Evolutionary conservation across 1,284 basidiomycete species (phyloP).

Genomic region (Malassezia equina): DNA sequence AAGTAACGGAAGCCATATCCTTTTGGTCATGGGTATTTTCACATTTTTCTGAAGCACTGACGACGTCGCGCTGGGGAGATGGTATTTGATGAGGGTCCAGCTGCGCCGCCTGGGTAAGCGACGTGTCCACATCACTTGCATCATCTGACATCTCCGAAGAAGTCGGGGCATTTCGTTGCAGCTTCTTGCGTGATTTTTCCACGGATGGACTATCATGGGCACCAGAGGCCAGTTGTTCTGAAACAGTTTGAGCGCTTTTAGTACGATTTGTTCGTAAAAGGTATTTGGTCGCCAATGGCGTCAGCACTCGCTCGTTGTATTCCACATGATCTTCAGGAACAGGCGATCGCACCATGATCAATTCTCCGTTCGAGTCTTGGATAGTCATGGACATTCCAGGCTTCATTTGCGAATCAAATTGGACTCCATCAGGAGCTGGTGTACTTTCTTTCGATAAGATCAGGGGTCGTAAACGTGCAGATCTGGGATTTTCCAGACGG

Average conservation of each 20-base stretch:
- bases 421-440: neutral
- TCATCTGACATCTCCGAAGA: neutral
- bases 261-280: neutral
- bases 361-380: constrained; percentile 10
- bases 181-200: neutral
- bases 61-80: neutral
- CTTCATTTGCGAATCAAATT: constrained; percentile 1
- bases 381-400: constrained; percentile 14
- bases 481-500: neutral
- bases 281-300: neutral
- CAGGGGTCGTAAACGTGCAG: neutral
- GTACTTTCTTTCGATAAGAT: neutral
- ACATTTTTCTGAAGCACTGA: neutral
- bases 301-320: neutral
- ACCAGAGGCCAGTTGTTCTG: neutral
- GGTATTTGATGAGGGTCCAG: neutral
- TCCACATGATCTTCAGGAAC: neutral
- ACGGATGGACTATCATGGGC: neutral
- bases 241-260: neutral
- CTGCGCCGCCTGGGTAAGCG: neutral
- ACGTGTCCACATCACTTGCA: neutral
- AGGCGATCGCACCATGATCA: constrained; percentile 1
- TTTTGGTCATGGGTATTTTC: neutral
- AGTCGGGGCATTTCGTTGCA: neutral
- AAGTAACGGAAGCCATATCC: neutral